phyloP scores from a whole-genome alignment of 441 rosid species.

The Corymbia citriodora region DNA sequence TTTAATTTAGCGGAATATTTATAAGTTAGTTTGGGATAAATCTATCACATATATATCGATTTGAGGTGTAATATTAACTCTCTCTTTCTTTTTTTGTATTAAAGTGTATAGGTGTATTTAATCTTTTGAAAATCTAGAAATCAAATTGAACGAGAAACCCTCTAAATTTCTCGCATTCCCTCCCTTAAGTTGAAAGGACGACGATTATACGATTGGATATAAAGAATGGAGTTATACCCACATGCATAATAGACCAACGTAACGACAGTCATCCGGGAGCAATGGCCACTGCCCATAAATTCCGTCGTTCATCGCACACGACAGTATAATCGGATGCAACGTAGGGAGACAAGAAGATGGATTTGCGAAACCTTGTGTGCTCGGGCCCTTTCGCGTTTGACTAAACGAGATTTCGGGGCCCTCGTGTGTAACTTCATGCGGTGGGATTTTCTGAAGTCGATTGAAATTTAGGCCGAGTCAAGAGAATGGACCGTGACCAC shows the following conservation, averaged over 20 bases:
- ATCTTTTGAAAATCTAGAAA: not conserved
- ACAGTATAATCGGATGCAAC: not conserved
- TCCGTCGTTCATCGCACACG: not conserved
- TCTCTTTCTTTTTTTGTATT: not conserved
- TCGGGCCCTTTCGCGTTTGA: not conserved
- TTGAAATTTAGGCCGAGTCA: not conserved
- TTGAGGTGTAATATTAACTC: rapidly evolving
- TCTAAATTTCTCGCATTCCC: not conserved
- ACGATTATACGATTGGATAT: too few relatives aligned
- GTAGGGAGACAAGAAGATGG: not conserved
- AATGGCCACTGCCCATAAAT: not conserved
- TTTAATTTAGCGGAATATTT: too few relatives aligned
- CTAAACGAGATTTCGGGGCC: not conserved
- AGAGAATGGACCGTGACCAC: not conserved
- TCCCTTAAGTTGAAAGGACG: not conserved
- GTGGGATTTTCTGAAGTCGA: not conserved
- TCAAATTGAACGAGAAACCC: not conserved
- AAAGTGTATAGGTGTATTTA: not conserved
- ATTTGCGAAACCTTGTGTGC: not conserved
- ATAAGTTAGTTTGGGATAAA: too few relatives aligned
- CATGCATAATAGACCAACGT: too few relatives aligned
- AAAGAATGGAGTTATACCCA: not conserved
- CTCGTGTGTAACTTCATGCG: not conserved
- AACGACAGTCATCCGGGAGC: not conserved
- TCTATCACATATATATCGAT: rapidly evolving